Conservation (phyloP, 2,329 filamentous ascomycete genomes). For the Chalaropsis thielavioides region DNA sequence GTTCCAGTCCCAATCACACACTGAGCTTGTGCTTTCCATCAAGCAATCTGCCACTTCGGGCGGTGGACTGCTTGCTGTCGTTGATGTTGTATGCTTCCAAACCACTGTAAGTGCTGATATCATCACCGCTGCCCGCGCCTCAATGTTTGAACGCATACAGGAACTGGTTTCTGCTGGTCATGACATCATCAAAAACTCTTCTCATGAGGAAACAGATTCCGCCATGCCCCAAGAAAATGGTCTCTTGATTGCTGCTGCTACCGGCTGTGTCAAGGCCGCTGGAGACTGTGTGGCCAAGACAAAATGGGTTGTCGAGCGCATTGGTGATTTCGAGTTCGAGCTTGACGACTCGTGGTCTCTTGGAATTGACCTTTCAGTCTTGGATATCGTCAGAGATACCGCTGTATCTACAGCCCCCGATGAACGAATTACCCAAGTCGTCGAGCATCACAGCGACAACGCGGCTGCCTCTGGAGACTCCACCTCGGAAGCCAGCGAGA, state of each 20-base stretch:
- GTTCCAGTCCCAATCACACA: constrained; percentile 78
- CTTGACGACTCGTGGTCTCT: constrained; percentile 38
- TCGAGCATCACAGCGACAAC: constrained; percentile 21
- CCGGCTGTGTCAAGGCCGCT: constrained; percentile 74
- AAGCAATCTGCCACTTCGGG: constrained; percentile 73
- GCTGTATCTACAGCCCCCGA: constrained; percentile 19
- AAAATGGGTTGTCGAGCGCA: constrained; percentile 69
- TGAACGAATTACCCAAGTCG: background rate
- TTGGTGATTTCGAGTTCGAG: constrained; percentile 84
- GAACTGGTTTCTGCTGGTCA: constrained; percentile 69
- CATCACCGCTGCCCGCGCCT: constrained; percentile 53
- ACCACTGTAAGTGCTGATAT: constrained; percentile 52
- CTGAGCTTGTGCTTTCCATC: constrained; percentile 68
- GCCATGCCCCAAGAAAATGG: constrained; percentile 69
- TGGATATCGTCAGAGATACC: constrained; percentile 29
- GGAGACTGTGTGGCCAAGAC: constrained; percentile 85
- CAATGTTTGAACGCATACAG: constrained; percentile 67
- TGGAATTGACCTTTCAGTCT: constrained; percentile 40
- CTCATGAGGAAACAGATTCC: constrained; percentile 59
- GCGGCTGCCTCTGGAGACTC: background rate
- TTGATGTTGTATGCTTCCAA: constrained; percentile 70
- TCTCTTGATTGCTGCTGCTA: constrained; percentile 62
- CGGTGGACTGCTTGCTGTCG: constrained; percentile 59
- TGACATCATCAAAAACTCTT: constrained; percentile 57
- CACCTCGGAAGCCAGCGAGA: background rate